A percentile compares a stretch with the other conserved stretches of the same genome.
Evolutionary conservation across 495 filamentous ascomycete genomes (phyloP).

Genomic region (Hypoxylon perforatum): DNA sequence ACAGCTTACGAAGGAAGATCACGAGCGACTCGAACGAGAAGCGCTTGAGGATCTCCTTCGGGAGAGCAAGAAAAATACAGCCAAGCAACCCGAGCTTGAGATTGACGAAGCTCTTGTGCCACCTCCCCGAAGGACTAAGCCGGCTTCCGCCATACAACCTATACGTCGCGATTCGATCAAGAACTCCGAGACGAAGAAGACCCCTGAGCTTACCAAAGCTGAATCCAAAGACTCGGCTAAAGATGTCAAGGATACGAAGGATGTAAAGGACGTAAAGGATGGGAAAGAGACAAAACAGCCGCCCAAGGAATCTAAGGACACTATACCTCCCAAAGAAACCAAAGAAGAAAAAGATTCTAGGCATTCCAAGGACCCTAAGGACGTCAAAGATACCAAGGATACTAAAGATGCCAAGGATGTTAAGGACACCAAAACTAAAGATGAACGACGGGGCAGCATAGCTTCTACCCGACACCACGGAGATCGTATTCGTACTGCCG

Average conservation of each 20-base stretch:
- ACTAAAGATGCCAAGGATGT: conserved; percentile 38
- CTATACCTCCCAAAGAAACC: conserved; percentile 19
- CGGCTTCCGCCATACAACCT: conserved; percentile 67
- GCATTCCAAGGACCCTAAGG: conserved; percentile 30
- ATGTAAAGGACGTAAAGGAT: conserved; percentile 20
- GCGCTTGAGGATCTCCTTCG: conserved; percentile 64
- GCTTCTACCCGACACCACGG: conserved; percentile 42
- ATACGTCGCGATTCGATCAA: conserved; percentile 60
- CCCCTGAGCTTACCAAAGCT: conserved; percentile 39
- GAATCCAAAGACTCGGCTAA: conserved; percentile 43
- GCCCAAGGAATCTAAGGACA: conserved; percentile 34
- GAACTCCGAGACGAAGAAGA: conserved; percentile 51
- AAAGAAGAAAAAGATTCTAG: conserved; percentile 34
- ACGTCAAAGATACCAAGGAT: conserved; percentile 40
- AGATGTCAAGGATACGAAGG: conserved; percentile 33
- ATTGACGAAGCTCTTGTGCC: conserved; percentile 64
- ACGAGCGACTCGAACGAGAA: conserved; percentile 63
- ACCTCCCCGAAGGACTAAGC: conserved; percentile 61
- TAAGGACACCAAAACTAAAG: conserved; percentile 31
- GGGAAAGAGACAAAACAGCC: conserved; percentile 7
- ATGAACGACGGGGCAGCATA: conserved; percentile 50
- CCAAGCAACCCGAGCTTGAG: conserved; percentile 62
- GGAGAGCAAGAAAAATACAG: conserved; percentile 60
- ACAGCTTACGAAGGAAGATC: conserved; percentile 64
- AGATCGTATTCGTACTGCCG: conserved; percentile 14